Percentiles rank a stretch among this genome's conserved stretches.
These are phyloP conservation scores for Rugosomyces carneus DNA, from an alignment of 1,284 basidiomycete species.

Conservation along the genomic window DNA sequence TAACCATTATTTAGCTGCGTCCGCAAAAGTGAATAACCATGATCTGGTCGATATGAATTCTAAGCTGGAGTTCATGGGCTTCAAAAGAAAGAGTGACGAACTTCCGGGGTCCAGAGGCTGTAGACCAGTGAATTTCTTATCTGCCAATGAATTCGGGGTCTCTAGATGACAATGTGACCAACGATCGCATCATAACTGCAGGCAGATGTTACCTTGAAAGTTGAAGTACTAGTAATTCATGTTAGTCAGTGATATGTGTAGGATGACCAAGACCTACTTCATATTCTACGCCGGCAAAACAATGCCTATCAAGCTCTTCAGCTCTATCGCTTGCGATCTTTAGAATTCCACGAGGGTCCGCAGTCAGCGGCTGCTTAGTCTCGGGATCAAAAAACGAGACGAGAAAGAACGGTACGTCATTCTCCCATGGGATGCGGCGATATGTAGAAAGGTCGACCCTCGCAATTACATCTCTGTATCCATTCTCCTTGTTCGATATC, in stretches of 20 bases:
- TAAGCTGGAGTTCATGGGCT: neutral
- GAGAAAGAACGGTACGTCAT: conserved; percentile 89
- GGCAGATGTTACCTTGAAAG: conserved; percentile 61
- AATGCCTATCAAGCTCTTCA: conserved; percentile 45
- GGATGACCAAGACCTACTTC: conserved; percentile 49
- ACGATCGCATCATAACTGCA: neutral
- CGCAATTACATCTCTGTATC: conserved; percentile 86
- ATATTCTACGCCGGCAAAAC: conserved; percentile 84
- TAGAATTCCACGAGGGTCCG: conserved; percentile 84
- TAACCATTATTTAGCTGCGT: conserved; percentile 87
- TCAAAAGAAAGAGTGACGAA: conserved; percentile 39
- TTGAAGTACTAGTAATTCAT: conserved; percentile 77
- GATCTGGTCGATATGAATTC: conserved; percentile 53
- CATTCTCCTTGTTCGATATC: conserved; percentile 88
- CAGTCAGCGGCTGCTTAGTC: conserved; percentile 67
- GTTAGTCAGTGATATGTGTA: neutral
- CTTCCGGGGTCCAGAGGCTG: conserved; percentile 87
- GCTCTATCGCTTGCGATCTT: conserved; percentile 52
- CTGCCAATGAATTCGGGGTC: conserved; percentile 65
- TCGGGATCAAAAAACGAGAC: conserved; percentile 86
- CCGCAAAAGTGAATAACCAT: conserved; percentile 86
- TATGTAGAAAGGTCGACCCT: conserved; percentile 80
- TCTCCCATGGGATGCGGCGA: conserved; percentile 89
- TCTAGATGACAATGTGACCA: conserved; percentile 39
- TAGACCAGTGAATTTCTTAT: conserved; percentile 76